These are phyloP conservation scores for Clitocybe nebularis DNA, from an alignment of 1,284 basidiomycete genomes.

Conservation along the genomic window DNA sequence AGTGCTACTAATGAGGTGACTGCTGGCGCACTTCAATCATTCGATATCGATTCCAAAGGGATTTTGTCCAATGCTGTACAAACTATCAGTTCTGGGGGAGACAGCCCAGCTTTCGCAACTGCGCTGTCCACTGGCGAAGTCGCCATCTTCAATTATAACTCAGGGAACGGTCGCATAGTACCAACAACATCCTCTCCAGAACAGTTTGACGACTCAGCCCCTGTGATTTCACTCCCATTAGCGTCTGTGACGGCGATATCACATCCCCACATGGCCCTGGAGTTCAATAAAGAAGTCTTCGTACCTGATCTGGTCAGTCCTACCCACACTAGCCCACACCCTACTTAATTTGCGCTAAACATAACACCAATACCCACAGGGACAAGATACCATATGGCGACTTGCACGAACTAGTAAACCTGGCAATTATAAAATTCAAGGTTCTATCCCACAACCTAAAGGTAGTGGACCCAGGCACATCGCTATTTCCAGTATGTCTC, in stretches of 20 bases:
- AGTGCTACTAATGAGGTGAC: constrained; percentile 56
- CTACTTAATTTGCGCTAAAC: neutral
- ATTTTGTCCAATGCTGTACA: constrained; percentile 42
- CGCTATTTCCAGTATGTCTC: constrained; percentile 42
- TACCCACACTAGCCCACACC: neutral
- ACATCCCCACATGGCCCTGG: constrained; percentile 61
- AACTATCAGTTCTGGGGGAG: constrained; percentile 47
- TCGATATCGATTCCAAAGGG: constrained; percentile 43
- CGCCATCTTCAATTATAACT: constrained; percentile 56
- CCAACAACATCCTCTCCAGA: constrained; percentile 34
- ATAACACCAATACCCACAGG: constrained; percentile 37
- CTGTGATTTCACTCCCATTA: constrained; percentile 50
- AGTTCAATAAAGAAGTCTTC: constrained; percentile 51
- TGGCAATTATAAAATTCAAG: constrained; percentile 50
- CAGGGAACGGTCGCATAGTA: constrained; percentile 55
- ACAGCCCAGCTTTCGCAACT: constrained; percentile 45
- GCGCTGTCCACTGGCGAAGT: constrained; percentile 54
- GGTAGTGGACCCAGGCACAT: constrained; percentile 70
- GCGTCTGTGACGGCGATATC: constrained; percentile 33
- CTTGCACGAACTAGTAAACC: constrained; percentile 35
- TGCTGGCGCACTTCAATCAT: constrained; percentile 51
- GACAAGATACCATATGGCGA: constrained; percentile 64
- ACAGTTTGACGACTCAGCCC: constrained; percentile 37
- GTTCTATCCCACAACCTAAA: constrained; percentile 55
- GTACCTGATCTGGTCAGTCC: constrained; percentile 59